Evolutionary conservation across 768 basidiomycete species (phyloP), one percentile per base, ranked within the genome.

Genomic region (Pisolithus microcarpus): DNA sequence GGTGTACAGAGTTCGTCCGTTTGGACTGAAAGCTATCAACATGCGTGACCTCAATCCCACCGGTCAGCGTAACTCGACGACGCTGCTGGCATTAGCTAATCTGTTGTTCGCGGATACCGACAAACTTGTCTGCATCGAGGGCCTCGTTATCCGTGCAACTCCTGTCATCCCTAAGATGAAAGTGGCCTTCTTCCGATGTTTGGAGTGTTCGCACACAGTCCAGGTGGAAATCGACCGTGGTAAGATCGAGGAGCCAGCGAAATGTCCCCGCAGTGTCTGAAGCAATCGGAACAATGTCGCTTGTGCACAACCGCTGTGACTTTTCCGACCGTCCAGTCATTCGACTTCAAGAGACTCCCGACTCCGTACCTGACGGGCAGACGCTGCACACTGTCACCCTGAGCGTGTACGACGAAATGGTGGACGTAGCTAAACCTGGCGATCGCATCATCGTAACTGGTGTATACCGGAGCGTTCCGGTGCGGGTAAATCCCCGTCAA

Each of bases 81-180:
- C n/a, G 28, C 6, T 28, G 8, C 19, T 38, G 43, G 40, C 37
- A 15, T 28, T n/a, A 13, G 7, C 43, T 56, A 4, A 38, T 40
- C 38, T 24, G 16, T 45, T 26, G 11, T 50, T 43, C 50, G 30
- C 54, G 97, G 96, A 99, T 63, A 99, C 96, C 59, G 96, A 99
- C 77, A 96, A 97, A 68, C 83, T 99, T 18, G 88, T 96, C 18
- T 85, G 82, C 51, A 87, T 99, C 72, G 95, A 95, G 66, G 96
- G 96, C 51, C 82, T 99, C 7, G 92, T 98, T 60, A 98, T 99
- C 54, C 87, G 96, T 21, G 90, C 94, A 0, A 97, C 96, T 0
- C 91, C 95, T 10, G 88, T 99, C 61, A 97, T 98, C 52, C 96
- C 96, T 4, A 95, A 99, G 69, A 98, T 99, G 96, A 94, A 95